Evolutionary conservation across 306 rosid species (phyloP).

Genomic region (Ceratonia siliqua): DNA sequence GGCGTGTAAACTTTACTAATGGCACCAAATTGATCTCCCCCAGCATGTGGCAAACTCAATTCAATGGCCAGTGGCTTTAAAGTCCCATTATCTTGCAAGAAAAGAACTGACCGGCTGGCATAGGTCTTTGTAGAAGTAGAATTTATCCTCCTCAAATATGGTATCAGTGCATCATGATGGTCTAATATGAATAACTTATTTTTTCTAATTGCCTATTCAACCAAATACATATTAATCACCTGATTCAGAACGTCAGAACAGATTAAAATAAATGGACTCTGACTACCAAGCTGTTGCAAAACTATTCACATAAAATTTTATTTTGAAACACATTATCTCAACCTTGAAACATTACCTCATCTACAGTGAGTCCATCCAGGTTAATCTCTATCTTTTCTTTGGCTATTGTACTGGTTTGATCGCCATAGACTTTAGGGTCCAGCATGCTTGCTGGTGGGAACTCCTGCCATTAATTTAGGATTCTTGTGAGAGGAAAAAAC

Average conservation of each 20-base stretch:
- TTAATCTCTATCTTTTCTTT: conserved; percentile 49
- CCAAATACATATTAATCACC: conserved; percentile 21
- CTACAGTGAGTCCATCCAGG: conserved; percentile 58
- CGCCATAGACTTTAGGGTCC: conserved; percentile 59
- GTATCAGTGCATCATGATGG: conserved; percentile 71
- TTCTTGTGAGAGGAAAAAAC: neutral
- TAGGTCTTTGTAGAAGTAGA: conserved; percentile 58
- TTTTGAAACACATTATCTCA: conserved; percentile 8
- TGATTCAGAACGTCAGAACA: neutral
- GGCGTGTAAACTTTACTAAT: conserved; percentile 58
- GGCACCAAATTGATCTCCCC: conserved; percentile 62
- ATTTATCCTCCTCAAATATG: conserved; percentile 69
- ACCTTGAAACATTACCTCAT: conserved; percentile 54
- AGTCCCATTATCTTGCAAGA: conserved; percentile 58
- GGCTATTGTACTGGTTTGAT: conserved; percentile 62
- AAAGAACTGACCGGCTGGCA: conserved; percentile 69
- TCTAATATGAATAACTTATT: conserved; percentile 66
- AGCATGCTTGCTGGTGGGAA: conserved; percentile 85
- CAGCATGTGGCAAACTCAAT: conserved; percentile 66
- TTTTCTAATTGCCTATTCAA: conserved; percentile 58
- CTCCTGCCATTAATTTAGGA: conserved; percentile 50
- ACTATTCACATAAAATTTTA: neutral
- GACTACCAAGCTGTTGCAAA: neutral
- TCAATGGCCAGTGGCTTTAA: conserved; percentile 78
- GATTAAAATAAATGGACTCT: neutral